Percentiles rank a stretch among this genome's conserved stretches.
Evolutionary conservation across 2,329 filamentous ascomycete genomes (phyloP).

Genomic region (Ophiosphaerella narmari): DNA sequence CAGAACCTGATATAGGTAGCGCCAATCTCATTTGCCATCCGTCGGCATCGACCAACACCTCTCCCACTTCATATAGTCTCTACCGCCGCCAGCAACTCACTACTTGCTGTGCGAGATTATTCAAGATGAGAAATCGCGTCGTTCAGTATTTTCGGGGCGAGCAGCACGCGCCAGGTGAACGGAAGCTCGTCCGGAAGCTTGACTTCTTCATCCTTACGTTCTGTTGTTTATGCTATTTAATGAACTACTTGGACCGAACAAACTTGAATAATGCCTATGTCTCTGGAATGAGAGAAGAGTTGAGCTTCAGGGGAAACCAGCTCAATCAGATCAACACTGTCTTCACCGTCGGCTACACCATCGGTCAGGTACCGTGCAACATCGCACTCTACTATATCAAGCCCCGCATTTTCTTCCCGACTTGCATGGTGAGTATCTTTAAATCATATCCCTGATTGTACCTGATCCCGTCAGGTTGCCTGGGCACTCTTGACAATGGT

Average conservation of each 20-base stretch:
- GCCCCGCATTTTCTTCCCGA: slow-evolving; percentile 67
- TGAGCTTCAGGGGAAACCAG: slow-evolving; percentile 47
- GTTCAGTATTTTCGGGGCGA: slow-evolving; percentile 42
- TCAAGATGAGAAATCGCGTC: slow-evolving; percentile 34
- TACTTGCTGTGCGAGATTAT: neutral
- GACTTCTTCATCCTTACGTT: slow-evolving; percentile 69
- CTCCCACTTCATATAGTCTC: no score
- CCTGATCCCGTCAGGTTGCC: slow-evolving; percentile 34
- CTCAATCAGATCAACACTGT: slow-evolving; percentile 54
- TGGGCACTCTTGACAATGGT: slow-evolving; percentile 69
- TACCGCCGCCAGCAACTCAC: neutral
- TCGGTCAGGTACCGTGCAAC: slow-evolving; percentile 57
- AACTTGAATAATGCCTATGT: slow-evolving; percentile 52
- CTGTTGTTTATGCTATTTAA: slow-evolving; percentile 58
- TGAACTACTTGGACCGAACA: slow-evolving; percentile 44
- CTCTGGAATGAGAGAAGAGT: slow-evolving; percentile 49
- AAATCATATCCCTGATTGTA: neutral
- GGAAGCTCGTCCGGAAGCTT: slow-evolving; percentile 60
- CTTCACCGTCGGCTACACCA: slow-evolving; percentile 48
- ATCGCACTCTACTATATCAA: slow-evolving; percentile 64
- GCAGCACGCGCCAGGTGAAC: slow-evolving; percentile 45
- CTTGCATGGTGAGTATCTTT: slow-evolving; percentile 59
- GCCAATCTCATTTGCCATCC: neutral
- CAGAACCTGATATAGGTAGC: neutral
- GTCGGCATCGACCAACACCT: no score